Conservation (phyloP, 192 early-diverging fungal genomes). For the Coemansia sp. region DNA sequence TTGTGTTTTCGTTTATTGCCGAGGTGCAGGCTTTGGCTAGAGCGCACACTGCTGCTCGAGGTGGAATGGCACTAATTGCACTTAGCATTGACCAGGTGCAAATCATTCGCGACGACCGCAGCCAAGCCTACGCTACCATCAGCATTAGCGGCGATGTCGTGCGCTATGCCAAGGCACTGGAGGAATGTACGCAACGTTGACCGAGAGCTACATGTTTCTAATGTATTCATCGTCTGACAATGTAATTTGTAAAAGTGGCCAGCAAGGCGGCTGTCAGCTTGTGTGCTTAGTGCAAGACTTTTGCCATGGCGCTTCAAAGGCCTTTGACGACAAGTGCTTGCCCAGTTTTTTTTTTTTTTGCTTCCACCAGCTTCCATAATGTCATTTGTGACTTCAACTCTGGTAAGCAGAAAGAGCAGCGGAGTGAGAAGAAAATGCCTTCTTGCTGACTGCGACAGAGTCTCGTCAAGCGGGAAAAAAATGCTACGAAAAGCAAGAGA, state of each 20-base stretch:
- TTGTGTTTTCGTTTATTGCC: slow-evolving; percentile 67
- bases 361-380: background rate
- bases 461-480: background rate
- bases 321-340: background rate
- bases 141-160: slow-evolving; percentile 37
- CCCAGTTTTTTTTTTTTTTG: background rate
- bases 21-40: slow-evolving; percentile 69
- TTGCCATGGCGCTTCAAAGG: background rate
- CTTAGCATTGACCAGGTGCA: slow-evolving; percentile 67
- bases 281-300: background rate
- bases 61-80: slow-evolving; percentile 74
- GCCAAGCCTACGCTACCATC: slow-evolving; percentile 72
- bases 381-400: background rate
- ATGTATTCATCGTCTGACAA: background rate
- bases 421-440: background rate
- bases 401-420: background rate
- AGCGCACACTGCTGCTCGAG: slow-evolving; percentile 69
- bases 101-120: slow-evolving; percentile 69
- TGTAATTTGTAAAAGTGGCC: background rate
- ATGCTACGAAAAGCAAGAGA: background rate
- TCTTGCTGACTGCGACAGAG: background rate
- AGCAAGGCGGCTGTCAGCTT: background rate
- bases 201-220: background rate
- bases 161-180: slow-evolving; percentile 2
- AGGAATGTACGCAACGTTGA: background rate